A percentile compares a stretch with the other conserved stretches of the same genome.
Conservation (phyloP, 108 stramenopile species). For the Skeletonema grethae region DNA sequence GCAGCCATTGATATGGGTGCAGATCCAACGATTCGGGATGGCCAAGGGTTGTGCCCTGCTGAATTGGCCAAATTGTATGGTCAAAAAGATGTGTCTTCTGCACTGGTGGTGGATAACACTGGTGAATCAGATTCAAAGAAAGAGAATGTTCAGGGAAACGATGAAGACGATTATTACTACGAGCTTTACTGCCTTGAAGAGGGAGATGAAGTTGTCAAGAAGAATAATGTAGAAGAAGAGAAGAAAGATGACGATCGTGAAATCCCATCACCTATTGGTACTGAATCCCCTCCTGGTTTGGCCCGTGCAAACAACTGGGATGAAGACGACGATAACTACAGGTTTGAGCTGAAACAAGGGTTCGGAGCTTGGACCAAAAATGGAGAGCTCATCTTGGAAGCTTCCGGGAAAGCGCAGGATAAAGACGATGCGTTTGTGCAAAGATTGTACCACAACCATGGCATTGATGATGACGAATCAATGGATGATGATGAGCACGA, state of each 20-base stretch:
- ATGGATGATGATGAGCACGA: constrained; percentile 26
- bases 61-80: constrained; percentile 29
- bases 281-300: constrained; percentile 24
- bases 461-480: constrained; percentile 24
- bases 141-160: background rate
- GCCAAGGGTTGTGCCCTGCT: constrained; percentile 17
- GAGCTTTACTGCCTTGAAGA: constrained; percentile 44
- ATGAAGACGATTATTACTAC: constrained; percentile 40
- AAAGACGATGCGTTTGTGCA: constrained; percentile 14
- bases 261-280: background rate
- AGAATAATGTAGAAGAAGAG: background rate
- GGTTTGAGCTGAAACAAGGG: constrained; percentile 60
- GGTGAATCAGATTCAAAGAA: background rate
- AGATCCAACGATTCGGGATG: constrained; percentile 31
- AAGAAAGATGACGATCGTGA: constrained; percentile 11
- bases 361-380: constrained; percentile 76
- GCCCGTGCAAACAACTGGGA: constrained; percentile 23
- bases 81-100: constrained; percentile 10
- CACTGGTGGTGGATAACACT: constrained; percentile 6
- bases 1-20: constrained; percentile 40
- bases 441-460: constrained; percentile 19
- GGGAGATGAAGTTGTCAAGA: constrained; percentile 2
- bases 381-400: constrained; percentile 71
- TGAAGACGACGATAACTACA: constrained; percentile 25
- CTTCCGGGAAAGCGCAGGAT: constrained; percentile 8